Conservation (phyloP, 192 early-diverging fungal genomes). For the Irineochytrium annulatum region DNA sequence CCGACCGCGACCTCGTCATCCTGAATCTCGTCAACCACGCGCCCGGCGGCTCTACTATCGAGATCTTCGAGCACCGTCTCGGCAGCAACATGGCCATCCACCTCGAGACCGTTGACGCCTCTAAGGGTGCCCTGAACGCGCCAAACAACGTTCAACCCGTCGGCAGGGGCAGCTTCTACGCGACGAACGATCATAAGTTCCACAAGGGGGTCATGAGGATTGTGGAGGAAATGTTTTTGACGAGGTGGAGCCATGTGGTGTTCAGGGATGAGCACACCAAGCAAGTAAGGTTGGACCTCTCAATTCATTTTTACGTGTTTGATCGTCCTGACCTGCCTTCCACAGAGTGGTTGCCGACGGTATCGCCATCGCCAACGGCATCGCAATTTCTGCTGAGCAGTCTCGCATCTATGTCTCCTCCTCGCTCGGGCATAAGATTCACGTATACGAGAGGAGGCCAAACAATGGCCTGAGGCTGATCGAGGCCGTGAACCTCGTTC, state of each 20-base stretch:
- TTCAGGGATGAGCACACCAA: not conserved
- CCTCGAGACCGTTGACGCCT: not conserved
- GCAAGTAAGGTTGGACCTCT: too few species aligned
- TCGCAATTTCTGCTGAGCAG: not conserved
- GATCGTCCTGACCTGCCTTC: too few species aligned
- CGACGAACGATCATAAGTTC: not conserved
- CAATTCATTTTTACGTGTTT: too few species aligned
- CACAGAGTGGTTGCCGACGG: not conserved
- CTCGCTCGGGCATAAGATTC: not conserved
- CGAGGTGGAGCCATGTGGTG: not conserved
- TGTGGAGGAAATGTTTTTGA: not conserved
- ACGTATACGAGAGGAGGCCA: not conserved
- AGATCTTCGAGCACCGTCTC: slow-evolving; percentile 2
- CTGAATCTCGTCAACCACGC: slow-evolving; percentile 4
- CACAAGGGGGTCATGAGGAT: not conserved
- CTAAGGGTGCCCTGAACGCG: not conserved
- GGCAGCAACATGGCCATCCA: not conserved
- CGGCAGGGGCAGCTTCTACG: not conserved
- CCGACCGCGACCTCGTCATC: not conserved
- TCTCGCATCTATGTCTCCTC: not conserved
- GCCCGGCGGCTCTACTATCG: not conserved
- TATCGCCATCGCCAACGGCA: not conserved
- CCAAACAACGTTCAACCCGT: slow-evolving; percentile 5
- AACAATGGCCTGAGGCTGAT: not conserved
- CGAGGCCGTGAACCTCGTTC: not conserved